Evolutionary conservation across 2,329 filamentous ascomycete genomes (phyloP), one percentile per base, ranked within the genome.

Genomic region (Parasarocladium wereldwijsianum): DNA sequence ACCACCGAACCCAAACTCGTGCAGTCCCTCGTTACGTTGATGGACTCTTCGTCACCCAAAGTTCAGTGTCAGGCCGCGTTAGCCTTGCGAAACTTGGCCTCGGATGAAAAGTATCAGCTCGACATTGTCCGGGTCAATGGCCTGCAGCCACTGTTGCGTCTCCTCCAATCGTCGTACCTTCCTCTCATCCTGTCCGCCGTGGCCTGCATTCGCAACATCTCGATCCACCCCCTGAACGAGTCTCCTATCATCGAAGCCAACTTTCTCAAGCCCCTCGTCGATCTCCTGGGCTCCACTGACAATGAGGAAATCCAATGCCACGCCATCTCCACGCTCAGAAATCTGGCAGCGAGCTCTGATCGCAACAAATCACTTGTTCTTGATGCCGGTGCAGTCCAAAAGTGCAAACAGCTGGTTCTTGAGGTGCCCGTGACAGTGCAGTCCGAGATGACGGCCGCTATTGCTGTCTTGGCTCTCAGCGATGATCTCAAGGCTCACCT

Each of bases 281-380:
- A 96, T 41, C 67, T 98, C 2, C 69, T 98, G 6, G 87, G 90
- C 30, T 92, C 85, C 8, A 94, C 86, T 1, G 87, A 96, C 43
- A 94, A 94, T 48, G 90, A 98, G 54, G 90, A 98, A 51, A 98
- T 98, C 30, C 90, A 98, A 51, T 98, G 90, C 49, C 90, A 98
- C 49, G 90, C 90, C 34, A 98, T 98, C 40, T 96, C 90, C 5
- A 98, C 90, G 0, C 67, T 98, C 28, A 76, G 90, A 38, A 98
- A 98, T 46, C 66, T 98, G 34, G 90, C 90, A 6, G 90, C 90
- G 32, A 96, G 86, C 56, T 96, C 87, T 6, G 90, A 98, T 51
- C 76, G 84, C 38, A 98, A 98, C 67, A 98, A 98, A 60, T 82
- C 92, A 34, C 67, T 98, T n/a, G 90, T 98, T 1, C 62, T 98